Conservation (phyloP, 2,329 filamentous ascomycete genomes). For the Alternaria sp. region DNA sequence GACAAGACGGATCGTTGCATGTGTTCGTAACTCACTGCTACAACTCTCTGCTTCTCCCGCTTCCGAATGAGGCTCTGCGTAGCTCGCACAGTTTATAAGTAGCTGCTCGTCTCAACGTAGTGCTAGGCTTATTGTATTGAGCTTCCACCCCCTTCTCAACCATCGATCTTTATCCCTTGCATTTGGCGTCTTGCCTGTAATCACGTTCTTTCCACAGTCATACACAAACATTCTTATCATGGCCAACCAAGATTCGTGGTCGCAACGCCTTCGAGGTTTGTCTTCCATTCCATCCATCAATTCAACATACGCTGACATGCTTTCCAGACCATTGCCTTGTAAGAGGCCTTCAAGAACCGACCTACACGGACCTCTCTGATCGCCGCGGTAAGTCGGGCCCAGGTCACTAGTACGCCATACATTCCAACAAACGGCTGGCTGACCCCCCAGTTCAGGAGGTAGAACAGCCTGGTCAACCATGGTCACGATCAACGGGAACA, state of each 20-base stretch:
- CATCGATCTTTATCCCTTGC: not conserved
- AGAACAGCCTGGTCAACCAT: conserved; percentile 51
- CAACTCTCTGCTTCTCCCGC: conserved; percentile 11
- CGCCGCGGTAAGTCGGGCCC: conserved; percentile 42
- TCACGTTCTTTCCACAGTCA: not conserved
- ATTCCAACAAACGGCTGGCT: conserved; percentile 3
- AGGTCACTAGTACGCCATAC: not conserved
- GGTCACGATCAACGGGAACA: conserved; percentile 36
- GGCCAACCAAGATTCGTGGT: conserved; percentile 34
- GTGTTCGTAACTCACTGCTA: conserved; percentile 21
- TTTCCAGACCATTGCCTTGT: conserved; percentile 46
- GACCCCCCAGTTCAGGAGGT: conserved; percentile 36
- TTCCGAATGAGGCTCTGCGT: conserved; percentile 16
- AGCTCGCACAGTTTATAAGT: conserved; percentile 18
- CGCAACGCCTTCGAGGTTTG: conserved; percentile 43
- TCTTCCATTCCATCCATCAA: not conserved
- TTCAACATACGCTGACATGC: conserved; percentile 11
- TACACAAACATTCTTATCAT: conserved; percentile 22
- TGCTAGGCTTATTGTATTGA: conserved; percentile 6
- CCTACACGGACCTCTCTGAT: conserved; percentile 50
- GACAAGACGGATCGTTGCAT: conserved; percentile 31
- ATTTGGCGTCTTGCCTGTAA: not conserved
- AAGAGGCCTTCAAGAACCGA: conserved; percentile 36
- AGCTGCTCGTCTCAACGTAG: conserved; percentile 6
- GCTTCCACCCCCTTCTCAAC: conserved; percentile 5